Conservation (phyloP, 169 alveolate genomes). For the Toxoplasma gondii region DNA sequence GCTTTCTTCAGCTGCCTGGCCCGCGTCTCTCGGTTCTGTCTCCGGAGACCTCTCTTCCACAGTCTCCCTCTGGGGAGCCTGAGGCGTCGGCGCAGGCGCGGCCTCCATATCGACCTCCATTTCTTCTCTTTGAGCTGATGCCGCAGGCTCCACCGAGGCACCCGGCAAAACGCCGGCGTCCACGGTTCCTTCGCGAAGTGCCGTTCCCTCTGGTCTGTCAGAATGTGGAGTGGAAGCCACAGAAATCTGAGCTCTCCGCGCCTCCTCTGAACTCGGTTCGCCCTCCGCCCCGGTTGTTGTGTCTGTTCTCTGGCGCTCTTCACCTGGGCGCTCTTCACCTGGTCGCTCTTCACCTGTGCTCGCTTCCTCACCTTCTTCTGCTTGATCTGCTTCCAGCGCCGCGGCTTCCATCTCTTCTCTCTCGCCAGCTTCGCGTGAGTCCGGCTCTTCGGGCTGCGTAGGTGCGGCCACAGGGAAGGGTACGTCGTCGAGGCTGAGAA, state of each 20-base stretch:
- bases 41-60: background rate
- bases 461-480: slow-evolving; percentile 10
- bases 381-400: background rate
- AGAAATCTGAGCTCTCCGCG: background rate
- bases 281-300: background rate
- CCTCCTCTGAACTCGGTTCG: background rate
- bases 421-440: background rate
- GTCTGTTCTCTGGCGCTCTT: no score
- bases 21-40: background rate
- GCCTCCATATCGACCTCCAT: slow-evolving; percentile 3
- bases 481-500: background rate
- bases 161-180: background rate
- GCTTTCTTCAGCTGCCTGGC: background rate
- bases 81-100: background rate
- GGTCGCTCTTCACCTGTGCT: background rate
- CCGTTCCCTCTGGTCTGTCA: background rate
- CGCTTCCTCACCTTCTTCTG: slow-evolving; percentile 1
- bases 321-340: background rate
- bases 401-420: background rate
- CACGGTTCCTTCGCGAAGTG: background rate
- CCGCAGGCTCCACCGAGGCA: background rate
- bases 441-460: background rate
- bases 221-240: no score
- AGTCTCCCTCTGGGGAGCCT: background rate
- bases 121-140: background rate